Percentiles rank a stretch among this genome's conserved stretches.
phyloP scores from a whole-genome alignment of 148 eudicot species.

The Fagopyrum esculentum region DNA sequence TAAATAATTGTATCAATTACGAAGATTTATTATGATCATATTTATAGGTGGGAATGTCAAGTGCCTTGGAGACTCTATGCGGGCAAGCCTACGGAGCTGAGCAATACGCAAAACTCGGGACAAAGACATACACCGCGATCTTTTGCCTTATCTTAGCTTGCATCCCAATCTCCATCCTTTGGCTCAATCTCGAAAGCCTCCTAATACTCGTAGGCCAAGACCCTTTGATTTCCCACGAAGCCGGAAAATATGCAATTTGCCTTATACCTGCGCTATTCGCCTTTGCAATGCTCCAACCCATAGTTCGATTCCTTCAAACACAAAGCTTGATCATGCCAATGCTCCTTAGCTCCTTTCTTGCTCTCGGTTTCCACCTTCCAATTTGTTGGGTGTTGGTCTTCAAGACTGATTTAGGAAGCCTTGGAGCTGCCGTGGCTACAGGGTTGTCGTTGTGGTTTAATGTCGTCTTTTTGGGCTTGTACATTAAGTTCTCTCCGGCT shows the following conservation, averaged over 20 bases:
- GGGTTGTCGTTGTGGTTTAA: constrained; percentile 14
- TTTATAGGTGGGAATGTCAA: constrained; percentile 37
- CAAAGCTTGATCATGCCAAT: constrained; percentile 12
- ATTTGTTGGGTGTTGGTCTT: constrained; percentile 15
- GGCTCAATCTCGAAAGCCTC: not conserved
- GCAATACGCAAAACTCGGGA: constrained; percentile 35
- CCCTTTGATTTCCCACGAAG: constrained; percentile 9
- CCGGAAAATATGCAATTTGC: constrained; percentile 5
- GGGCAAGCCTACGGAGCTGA: constrained; percentile 50
- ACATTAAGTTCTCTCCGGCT: constrained; percentile 15
- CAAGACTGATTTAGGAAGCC: constrained; percentile 3
- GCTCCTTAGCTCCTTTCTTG: constrained; percentile 1
- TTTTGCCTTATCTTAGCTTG: not conserved
- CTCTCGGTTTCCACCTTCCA: not conserved
- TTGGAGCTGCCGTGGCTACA: constrained; percentile 12
- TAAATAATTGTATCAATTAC: too few relatives aligned
- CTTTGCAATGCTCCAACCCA: constrained; percentile 2
- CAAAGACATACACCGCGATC: constrained; percentile 23
- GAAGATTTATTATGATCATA: not conserved
- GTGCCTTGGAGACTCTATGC: constrained; percentile 44
- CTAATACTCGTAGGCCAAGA: constrained; percentile 11
- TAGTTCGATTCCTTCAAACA: constrained; percentile 11
- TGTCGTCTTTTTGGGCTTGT: constrained; percentile 14
- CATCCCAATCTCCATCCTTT: constrained; percentile 13
- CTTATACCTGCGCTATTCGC: constrained; percentile 14